Evolutionary conservation across 768 basidiomycete genomes (phyloP), one percentile per base, ranked within the genome.

Genomic region (Lepiota subincarnata): DNA sequence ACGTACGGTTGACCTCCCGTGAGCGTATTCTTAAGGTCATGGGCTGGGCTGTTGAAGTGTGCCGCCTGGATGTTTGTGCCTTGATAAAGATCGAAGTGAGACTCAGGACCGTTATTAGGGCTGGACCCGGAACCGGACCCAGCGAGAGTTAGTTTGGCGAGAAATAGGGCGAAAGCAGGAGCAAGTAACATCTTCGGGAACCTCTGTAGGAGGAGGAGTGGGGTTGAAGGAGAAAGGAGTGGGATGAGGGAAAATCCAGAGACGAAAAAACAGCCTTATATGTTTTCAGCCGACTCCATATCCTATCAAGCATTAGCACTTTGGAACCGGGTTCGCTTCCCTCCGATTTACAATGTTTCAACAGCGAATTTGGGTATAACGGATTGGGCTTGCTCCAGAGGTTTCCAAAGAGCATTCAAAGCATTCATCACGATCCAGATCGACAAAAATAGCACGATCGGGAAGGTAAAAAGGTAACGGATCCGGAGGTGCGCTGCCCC

Each of bases 1-100:
- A 37, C 58, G 35, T 40, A 59, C 58, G 58, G 56, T 39, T 53
- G 26, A 18, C 58, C 58, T 35, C 55, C 55, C 16, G 55, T 48
- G 20, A 53, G 45, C 16, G 58, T 59, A 50, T 43, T 57, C 7
- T 41, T 24, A 14, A 59, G 51, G 4, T 59, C 52, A 6, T 19
- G 26, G 3, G 58, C 51, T 7, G 58, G 56, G 16, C 39, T 56
- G 20, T 53, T 35, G 26, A 31, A 18, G 5, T 55, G 40, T 14
- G 26, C 22, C n/a, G 44, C 14, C 20, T 44, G 35, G 12, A 28
- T 20, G 19, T n/a, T 38, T 11, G 53, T 49, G 1, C 48, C 54
- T 20, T 40, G 38, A 28, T 50, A 50, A n/a, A 50, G 39, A 10
- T 50, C 20, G 22, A 40, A 50, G n/a, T 31, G 31, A 31, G 31